phyloP scores from a whole-genome alignment of 2,329 filamentous ascomycete genomes.

The Dothiorella sarmentorum region DNA sequence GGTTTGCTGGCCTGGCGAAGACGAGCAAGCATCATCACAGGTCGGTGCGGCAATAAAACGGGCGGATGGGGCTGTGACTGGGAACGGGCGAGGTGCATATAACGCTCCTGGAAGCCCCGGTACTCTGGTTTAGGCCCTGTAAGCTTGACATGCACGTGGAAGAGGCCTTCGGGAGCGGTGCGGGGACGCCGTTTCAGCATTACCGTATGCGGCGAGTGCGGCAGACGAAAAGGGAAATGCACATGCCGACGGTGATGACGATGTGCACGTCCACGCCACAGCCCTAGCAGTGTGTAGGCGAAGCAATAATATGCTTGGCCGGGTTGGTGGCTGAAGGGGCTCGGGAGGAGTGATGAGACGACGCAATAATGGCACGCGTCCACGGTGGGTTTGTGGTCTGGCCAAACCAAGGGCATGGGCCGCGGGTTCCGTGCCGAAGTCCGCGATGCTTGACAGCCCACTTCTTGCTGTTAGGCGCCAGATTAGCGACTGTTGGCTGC shows the following conservation, averaged over 20 bases:
- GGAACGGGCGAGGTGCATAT: not conserved
- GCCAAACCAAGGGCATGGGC: not conserved
- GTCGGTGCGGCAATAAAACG: not conserved
- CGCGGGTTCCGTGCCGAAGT: not conserved
- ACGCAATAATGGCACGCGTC: not conserved
- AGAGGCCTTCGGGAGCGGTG: not conserved
- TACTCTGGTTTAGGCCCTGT: slow-evolving; percentile 12
- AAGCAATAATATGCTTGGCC: no score
- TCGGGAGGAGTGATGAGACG: not conserved
- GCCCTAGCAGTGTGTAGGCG: not conserved
- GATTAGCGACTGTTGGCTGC: slow-evolving; percentile 7
- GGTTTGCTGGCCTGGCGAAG: not conserved
- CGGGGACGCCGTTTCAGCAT: slow-evolving; percentile 10
- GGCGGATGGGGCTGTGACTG: not conserved
- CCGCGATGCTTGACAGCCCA: not conserved
- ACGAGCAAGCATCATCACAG: not conserved
- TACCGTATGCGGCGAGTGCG: not conserved
- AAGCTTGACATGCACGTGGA: slow-evolving; percentile 5
- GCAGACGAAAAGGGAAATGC: not conserved
- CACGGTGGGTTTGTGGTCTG: not conserved
- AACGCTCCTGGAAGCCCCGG: not conserved
- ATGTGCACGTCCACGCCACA: not conserved
- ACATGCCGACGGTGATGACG: not conserved
- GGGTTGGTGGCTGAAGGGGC: no score
- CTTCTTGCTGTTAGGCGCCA: not conserved